phyloP scores from a whole-genome alignment of 768 basidiomycete species.

The Lyophyllum shimeji region DNA sequence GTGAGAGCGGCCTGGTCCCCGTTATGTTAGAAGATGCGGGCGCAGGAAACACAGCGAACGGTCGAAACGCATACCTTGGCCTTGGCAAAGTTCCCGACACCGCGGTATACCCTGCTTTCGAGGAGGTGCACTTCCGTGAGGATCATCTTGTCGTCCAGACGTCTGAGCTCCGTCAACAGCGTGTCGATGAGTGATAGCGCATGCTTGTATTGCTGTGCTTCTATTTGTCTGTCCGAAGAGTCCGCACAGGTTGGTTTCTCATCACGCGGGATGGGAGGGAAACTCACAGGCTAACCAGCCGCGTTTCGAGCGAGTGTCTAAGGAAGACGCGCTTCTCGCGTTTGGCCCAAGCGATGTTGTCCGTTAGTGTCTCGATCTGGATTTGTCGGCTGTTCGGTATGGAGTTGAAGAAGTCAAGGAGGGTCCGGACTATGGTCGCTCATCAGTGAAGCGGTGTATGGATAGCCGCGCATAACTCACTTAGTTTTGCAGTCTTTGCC shows the following conservation, averaged over 20 bases:
- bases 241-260: neutral
- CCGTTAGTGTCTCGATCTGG: slow-evolving; percentile 84
- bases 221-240: slow-evolving; percentile 56
- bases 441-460: neutral
- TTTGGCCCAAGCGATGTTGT: slow-evolving; percentile 93
- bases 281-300: slow-evolving; percentile 71
- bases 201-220: slow-evolving; percentile 70
- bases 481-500: slow-evolving; percentile 95
- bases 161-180: slow-evolving; percentile 89
- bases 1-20: slow-evolving; percentile 73
- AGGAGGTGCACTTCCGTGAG: slow-evolving; percentile 95
- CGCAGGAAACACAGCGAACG: neutral
- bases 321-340: slow-evolving; percentile 92
- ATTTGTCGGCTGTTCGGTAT: slow-evolving; percentile 74
- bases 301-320: slow-evolving; percentile 90
- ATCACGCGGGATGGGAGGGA: neutral
- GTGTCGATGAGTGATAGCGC: slow-evolving; percentile 82
- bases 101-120: slow-evolving; percentile 89
- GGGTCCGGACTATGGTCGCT: slow-evolving; percentile 72
- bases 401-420: slow-evolving; percentile 84
- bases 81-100: slow-evolving; percentile 85
- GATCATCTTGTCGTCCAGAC: slow-evolving; percentile 96
- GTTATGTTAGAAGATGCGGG: slow-evolving; percentile 18
- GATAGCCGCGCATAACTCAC: slow-evolving; percentile 40
- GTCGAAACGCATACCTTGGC: slow-evolving; percentile 63